Base-by-base conservation (phyloP, 176 grass and related monocot species). In the Pontederia crassipes region DNA sequence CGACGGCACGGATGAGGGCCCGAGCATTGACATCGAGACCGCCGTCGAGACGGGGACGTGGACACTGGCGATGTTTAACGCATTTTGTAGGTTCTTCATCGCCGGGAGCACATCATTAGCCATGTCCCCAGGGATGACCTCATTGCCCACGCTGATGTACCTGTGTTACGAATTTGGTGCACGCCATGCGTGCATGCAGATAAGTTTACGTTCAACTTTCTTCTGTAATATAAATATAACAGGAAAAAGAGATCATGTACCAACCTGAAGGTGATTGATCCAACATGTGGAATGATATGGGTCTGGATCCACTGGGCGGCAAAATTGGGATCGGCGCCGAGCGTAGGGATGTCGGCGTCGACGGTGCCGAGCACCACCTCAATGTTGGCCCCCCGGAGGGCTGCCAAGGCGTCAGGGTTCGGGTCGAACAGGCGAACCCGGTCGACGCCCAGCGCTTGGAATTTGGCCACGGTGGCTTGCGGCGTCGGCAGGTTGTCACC, bases 401-500 rank as follows among this genome's bases (percentile, higher is more conserved):
- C 61, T 9, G 51, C 52, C 35, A 66, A 60, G 46, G 54, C 61
- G 11, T 54, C 29, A 14, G 24, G 27, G 57, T 72, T 4, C n/a
- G n/a, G n/a, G n/a, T n/a, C n/a, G n/a, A n/a, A n/a, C n/a, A n/a
- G n/a, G n/a, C n/a, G n/a, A n/a, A 79, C 16, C 40, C 56, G 57
- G 29, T 46, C 29, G 54, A 58, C 58, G 69, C 66, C 60, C 24
- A 60, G 64, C 14, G 50, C 59, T 24, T 68, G 49, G 28, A 46
- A 60, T 35, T 65, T 58, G 47, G 52, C 46, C 20, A 79, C 45
- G 0, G 67, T 69, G 40, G 66, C 10, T 0, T 3, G 14, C 1
- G 53, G 54, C 5, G 52, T 2, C 24, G 68, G 77, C 32, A 79
- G 77, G 64, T 79, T 79, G 46, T 45, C 52, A 8, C 69, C 77